Evolutionary conservation across 1,284 basidiomycete genomes (phyloP), one percentile per base, ranked within the genome.

Genomic region (Cystobasidiaceae sp.): DNA sequence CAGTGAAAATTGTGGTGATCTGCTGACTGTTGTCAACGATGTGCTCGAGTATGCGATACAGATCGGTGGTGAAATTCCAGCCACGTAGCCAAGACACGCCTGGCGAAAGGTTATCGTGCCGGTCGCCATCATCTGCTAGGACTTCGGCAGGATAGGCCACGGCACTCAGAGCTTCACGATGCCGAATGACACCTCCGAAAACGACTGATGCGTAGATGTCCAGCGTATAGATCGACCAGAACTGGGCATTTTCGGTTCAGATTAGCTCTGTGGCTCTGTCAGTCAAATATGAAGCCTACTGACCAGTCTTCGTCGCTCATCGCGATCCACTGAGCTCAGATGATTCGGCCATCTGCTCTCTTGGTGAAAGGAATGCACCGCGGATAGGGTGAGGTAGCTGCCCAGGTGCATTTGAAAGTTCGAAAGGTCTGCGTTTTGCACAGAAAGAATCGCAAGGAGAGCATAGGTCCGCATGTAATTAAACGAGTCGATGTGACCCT

Each of bases 1-100:
- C 25, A 19, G 43, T 23, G 43, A 44, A 44, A 23, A 44, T 23
- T n/a, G 43, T 44, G 43, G 43, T 19, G 7, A 23, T 23, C 43
- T 44, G 43, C 15, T 44, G 43, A 23, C 43, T 44, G 50, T 71
- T 65, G 52, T 44, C 51, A 9, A 74, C 68, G 3, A 74, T 72
- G 48, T 77, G 75, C 68, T 78, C 77, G 6, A 78, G 66, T 27
- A 77, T 75, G 11, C 77, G 68, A 49, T 78, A 78, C 27, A 78
- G 67, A 61, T 76, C 74, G 49, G 63, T 71, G 1, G 74, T 73
- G 67, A 76, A 78, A 67, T 75, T 77, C 75, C 75, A 77, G 5
- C 77, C 77, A 3, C 67, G 63, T 13, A 75, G 43, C 48, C 69
- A 77, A 2, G 75, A 75, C 5, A 77, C 74, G 25, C n/a, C 19